Evolutionary conservation across 2,329 filamentous ascomycete species (phyloP).

Genomic region (Clarireedia sp.): DNA sequence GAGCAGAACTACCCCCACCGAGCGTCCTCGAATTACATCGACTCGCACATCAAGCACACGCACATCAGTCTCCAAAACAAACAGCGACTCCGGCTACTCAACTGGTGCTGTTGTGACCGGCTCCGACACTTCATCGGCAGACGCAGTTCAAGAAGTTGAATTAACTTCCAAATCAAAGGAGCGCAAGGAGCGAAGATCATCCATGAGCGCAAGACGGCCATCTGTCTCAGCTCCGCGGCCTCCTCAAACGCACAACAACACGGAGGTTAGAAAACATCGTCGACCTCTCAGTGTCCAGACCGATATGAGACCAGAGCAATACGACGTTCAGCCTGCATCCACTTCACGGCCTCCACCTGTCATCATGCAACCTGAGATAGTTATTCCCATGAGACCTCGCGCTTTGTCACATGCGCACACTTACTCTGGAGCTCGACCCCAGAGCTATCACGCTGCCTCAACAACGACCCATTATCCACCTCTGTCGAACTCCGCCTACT

Average conservation of each 20-base stretch:
- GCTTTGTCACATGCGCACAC: slow-evolving; percentile 1
- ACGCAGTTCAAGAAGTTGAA: not conserved
- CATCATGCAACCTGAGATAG: not conserved
- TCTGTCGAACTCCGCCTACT: slow-evolving; percentile 3
- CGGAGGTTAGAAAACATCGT: slow-evolving; percentile 3
- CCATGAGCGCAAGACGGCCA: not conserved
- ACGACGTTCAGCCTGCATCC: not conserved
- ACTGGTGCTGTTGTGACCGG: slow-evolving; percentile 2
- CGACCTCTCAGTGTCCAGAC: slow-evolving; percentile 5
- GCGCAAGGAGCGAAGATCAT: slow-evolving; percentile 3
- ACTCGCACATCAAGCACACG: not conserved
- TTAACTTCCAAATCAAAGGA: not conserved
- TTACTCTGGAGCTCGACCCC: not conserved
- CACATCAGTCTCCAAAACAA: slow-evolving; percentile 4
- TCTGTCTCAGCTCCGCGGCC: slow-evolving; percentile 1
- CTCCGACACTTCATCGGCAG: slow-evolving; percentile 6
- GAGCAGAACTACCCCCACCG: slow-evolving; percentile 10
- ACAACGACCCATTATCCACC: slow-evolving; percentile 3
- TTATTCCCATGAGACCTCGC: slow-evolving; percentile 5
- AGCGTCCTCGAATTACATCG: not conserved
- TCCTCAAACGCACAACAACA: not conserved
- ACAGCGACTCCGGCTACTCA: slow-evolving; percentile 11
- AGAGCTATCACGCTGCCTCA: slow-evolving; percentile 3
- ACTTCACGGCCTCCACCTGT: slow-evolving; percentile 1
- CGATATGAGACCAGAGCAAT: slow-evolving; percentile 1